These are phyloP conservation scores for Warburgia ugandensis DNA, from an alignment of 164 flowering plant genomes.

Conservation along the genomic window DNA sequence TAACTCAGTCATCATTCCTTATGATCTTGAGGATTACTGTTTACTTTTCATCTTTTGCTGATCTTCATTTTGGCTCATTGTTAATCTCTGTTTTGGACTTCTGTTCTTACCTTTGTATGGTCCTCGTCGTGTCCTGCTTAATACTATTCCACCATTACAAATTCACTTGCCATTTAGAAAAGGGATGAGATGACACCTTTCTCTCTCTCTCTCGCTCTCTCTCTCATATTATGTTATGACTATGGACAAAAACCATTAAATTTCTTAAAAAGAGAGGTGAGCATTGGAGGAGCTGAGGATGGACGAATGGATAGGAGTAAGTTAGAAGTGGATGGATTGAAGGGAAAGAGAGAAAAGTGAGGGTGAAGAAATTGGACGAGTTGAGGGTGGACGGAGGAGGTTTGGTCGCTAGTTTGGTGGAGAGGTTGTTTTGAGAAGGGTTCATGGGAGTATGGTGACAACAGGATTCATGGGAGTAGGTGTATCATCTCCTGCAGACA, in stretches of 20 bases:
- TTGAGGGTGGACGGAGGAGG: conserved; percentile 22
- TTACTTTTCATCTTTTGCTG: too few species aligned
- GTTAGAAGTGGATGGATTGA: conserved; percentile 36
- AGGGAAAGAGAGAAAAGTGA: conserved; percentile 22
- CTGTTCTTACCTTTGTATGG: neutral
- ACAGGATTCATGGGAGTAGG: conserved; percentile 3
- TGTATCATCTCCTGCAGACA: too few species aligned
- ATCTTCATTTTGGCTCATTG: too few species aligned
- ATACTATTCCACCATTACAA: neutral
- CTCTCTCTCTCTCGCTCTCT: too few species aligned
- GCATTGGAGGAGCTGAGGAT: conserved; percentile 22
- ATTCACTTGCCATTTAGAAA: neutral
- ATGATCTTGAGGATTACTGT: too few species aligned
- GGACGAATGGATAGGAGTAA: conserved; percentile 13
- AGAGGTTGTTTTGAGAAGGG: conserved; percentile 50
- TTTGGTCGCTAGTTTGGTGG: conserved; percentile 56
- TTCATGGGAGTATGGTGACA: conserved; percentile 44
- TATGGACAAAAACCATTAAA: neutral
- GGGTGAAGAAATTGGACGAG: conserved; percentile 15
- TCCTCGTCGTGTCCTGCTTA: neutral
- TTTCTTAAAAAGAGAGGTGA: conserved; percentile 2
- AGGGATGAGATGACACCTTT: too few species aligned
- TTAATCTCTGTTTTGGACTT: too few species aligned
- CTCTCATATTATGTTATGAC: too few species aligned
- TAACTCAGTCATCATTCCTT: too few species aligned